Evolutionary conservation across 2,329 filamentous ascomycete species (phyloP).

Genomic region (Fusarium sp.): DNA sequence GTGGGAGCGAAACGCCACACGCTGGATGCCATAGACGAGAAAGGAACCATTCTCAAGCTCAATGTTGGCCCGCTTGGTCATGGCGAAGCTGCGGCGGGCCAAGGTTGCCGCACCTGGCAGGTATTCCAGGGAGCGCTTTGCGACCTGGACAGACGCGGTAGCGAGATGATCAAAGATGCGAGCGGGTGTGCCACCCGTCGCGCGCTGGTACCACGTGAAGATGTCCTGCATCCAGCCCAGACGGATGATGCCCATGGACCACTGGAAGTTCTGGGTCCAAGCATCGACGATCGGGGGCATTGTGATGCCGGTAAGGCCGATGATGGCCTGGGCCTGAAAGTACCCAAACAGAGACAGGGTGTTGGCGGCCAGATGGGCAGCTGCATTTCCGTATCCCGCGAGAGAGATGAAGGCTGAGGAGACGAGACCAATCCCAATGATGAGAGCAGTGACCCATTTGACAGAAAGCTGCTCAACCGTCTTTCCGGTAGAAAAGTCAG

Average conservation of each 20-base stretch:
- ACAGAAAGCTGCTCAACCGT: slow-evolving; percentile 89
- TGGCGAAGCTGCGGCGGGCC: slow-evolving; percentile 62
- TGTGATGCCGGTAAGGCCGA: slow-evolving; percentile 81
- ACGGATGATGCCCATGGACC: slow-evolving; percentile 95
- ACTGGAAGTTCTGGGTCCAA: slow-evolving; percentile 98
- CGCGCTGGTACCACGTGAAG: slow-evolving; percentile 94
- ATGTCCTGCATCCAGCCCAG: slow-evolving; percentile 85
- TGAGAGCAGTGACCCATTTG: slow-evolving; percentile 87
- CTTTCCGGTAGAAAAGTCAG: slow-evolving; percentile 86
- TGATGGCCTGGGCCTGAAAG: slow-evolving; percentile 92
- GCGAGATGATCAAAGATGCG: slow-evolving; percentile 78
- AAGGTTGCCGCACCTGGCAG: slow-evolving; percentile 53
- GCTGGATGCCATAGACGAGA: slow-evolving; percentile 81
- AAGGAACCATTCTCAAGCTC: slow-evolving; percentile 64
- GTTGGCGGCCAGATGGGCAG: slow-evolving; percentile 92
- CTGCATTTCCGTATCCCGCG: slow-evolving; percentile 90
- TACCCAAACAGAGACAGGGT: slow-evolving; percentile 91
- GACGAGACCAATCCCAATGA: slow-evolving; percentile 82
- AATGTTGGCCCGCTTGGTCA: slow-evolving; percentile 64
- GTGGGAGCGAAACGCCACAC: slow-evolving; percentile 84
- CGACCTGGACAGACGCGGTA: slow-evolving; percentile 81
- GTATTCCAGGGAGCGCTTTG: slow-evolving; percentile 64
- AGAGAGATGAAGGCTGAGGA: slow-evolving; percentile 89
- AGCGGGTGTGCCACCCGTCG: slow-evolving; percentile 86
- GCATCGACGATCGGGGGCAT: slow-evolving; percentile 88